Percentiles rank a stretch among this genome's conserved stretches.
These are phyloP conservation scores for Chrysoporthe deuterocubensis DNA, from an alignment of 2,329 filamentous ascomycete species.

Conservation along the genomic window DNA sequence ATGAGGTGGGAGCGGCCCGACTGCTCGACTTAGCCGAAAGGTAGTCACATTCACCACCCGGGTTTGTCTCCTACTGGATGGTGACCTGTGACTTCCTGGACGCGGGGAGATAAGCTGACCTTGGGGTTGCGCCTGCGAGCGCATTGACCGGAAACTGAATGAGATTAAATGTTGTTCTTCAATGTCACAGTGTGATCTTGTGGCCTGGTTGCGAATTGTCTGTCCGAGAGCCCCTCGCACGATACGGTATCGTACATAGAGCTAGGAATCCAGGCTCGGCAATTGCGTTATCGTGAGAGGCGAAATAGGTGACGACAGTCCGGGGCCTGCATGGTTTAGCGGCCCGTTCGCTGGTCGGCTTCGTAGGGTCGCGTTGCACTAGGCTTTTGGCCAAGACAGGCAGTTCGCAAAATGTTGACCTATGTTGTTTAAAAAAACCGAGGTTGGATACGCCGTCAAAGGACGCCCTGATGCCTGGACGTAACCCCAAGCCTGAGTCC, in stretches of 20 bases:
- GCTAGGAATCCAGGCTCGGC: slow-evolving; percentile 5
- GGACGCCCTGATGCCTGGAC: background rate
- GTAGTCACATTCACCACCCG: background rate
- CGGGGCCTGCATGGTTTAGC: background rate
- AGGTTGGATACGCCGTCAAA: background rate
- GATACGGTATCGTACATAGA: background rate
- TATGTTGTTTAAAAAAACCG: background rate
- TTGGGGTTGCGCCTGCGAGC: background rate
- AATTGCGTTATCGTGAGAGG: slow-evolving; percentile 8
- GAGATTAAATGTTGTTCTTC: background rate
- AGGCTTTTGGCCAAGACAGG: background rate
- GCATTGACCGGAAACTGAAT: background rate
- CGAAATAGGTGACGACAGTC: background rate
- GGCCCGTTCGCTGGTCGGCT: background rate
- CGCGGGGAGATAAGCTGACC: background rate
- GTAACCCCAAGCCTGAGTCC: background rate
- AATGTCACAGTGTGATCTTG: slow-evolving; percentile 8
- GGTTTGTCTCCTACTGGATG: background rate
- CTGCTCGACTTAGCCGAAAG: background rate
- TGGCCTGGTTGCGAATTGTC: slow-evolving; percentile 1
- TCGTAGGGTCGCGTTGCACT: background rate
- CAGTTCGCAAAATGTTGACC: background rate
- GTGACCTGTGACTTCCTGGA: background rate
- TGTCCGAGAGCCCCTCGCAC: background rate
- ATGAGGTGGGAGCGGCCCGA: slow-evolving; percentile 14